Conservation (phyloP, 305 asterid genomes). For the Rubia occidens region DNA sequence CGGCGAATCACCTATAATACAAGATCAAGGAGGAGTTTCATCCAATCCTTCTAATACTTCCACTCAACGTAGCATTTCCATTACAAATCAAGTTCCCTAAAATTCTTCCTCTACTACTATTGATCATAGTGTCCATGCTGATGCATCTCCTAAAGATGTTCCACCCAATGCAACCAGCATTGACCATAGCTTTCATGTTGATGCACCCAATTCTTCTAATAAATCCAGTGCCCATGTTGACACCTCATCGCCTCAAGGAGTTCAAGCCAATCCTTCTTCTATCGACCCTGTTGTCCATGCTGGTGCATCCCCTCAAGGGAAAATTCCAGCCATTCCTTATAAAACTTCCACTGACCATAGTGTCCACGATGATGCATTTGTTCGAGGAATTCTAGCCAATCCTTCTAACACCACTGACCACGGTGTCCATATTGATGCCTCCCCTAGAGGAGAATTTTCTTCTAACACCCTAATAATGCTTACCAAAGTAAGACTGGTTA, state of each 20-base stretch:
- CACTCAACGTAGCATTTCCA: too few species aligned
- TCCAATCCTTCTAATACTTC: constrained; percentile 3
- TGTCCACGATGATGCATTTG: background rate
- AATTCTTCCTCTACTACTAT: too few species aligned
- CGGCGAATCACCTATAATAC: constrained; percentile 21
- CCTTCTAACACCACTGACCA: background rate
- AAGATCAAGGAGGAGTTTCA: constrained; percentile 8
- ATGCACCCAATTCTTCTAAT: too few species aligned
- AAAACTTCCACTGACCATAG: background rate
- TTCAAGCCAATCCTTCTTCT: background rate
- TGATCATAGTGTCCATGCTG: background rate
- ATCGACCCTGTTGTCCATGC: background rate
- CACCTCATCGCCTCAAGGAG: background rate
- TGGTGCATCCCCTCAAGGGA: background rate
- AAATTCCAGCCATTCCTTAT: background rate
- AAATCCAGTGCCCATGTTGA: too few species aligned
- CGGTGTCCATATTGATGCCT: background rate
- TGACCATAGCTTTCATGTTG: too few species aligned
- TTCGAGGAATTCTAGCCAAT: constrained; percentile 3
- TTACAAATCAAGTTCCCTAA: too few species aligned
- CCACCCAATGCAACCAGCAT: too few species aligned
- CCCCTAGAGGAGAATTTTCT: background rate
- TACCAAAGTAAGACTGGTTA: constrained; percentile 8
- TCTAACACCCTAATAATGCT: background rate
- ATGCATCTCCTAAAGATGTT: background rate